These are phyloP conservation scores for Fraxinus dipetala DNA, from an alignment of 305 asterid species.

Conservation along the genomic window DNA sequence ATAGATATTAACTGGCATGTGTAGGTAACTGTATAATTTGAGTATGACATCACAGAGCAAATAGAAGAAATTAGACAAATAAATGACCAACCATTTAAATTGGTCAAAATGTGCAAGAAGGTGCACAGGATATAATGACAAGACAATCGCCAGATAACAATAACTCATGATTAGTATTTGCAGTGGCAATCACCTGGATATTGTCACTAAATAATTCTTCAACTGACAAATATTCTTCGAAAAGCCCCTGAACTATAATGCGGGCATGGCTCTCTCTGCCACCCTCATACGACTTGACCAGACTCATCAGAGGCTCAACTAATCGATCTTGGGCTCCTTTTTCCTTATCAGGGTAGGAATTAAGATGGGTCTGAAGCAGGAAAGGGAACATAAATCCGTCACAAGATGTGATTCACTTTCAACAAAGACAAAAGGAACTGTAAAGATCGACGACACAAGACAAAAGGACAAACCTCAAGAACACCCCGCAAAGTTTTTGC, in stretches of 20 bases:
- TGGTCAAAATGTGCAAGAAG: conserved; percentile 4
- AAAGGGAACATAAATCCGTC: conserved; percentile 15
- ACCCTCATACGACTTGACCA: conserved; percentile 91
- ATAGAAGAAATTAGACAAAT: conserved; percentile 8
- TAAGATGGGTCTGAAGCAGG: conserved; percentile 61
- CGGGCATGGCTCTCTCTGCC: conserved; percentile 99
- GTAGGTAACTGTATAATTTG: conserved; percentile 10
- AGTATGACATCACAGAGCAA: neutral
- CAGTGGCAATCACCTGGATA: conserved; percentile 56
- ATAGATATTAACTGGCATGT: neutral
- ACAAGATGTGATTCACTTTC: neutral
- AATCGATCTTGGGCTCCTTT: conserved; percentile 90
- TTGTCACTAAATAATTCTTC: conserved; percentile 96
- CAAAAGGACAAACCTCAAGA: conserved; percentile 66
- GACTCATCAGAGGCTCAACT: conserved; percentile 86
- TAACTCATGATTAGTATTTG: neutral
- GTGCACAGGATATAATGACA: neutral
- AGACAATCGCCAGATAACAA: neutral
- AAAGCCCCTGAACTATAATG: conserved; percentile 80
- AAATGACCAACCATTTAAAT: neutral
- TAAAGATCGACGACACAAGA: conserved; percentile 14
- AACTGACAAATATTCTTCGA: conserved; percentile 75
- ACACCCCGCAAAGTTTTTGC: conserved; percentile 71
- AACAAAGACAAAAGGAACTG: neutral
- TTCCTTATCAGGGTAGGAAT: conserved; percentile 69